phyloP scores from a whole-genome alignment of 176 grass and related monocot species.

The Triticum dicoccoides region DNA sequence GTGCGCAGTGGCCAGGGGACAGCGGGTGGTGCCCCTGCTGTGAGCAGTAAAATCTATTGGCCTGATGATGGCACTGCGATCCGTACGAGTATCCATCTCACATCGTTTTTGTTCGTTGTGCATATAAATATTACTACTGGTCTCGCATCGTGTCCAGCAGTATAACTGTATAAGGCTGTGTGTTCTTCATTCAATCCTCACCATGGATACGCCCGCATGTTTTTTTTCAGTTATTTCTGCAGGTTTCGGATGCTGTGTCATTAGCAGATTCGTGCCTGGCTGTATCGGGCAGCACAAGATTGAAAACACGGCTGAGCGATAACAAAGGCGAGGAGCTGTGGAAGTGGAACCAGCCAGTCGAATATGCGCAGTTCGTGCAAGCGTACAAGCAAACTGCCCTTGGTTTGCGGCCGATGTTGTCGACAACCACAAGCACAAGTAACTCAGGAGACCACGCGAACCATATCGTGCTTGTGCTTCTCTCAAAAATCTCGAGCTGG shows the following conservation, averaged over 20 bases:
- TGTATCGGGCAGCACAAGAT: neutral
- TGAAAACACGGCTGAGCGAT: neutral
- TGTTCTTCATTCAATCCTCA: no score
- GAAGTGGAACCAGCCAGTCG: neutral
- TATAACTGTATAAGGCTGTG: no score
- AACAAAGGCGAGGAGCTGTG: neutral
- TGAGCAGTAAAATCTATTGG: neutral
- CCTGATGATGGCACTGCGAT: neutral
- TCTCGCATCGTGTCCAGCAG: neutral
- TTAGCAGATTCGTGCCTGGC: neutral
- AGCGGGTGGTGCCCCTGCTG: neutral
- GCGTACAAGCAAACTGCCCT: neutral
- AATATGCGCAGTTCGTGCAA: neutral
- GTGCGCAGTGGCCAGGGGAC: slow-evolving; percentile 27
- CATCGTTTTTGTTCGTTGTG: neutral
- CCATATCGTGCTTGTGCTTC: no score
- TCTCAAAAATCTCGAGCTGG: neutral
- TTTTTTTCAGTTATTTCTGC: neutral
- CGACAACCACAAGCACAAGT: neutral
- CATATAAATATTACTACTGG: neutral
- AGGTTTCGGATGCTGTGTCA: neutral
- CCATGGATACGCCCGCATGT: neutral
- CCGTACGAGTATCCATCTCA: neutral
- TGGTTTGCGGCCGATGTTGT: neutral
- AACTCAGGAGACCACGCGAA: neutral